Base-by-base conservation (phyloP, 2,329 filamentous ascomycete genomes). In the Alternaria longipes region DNA sequence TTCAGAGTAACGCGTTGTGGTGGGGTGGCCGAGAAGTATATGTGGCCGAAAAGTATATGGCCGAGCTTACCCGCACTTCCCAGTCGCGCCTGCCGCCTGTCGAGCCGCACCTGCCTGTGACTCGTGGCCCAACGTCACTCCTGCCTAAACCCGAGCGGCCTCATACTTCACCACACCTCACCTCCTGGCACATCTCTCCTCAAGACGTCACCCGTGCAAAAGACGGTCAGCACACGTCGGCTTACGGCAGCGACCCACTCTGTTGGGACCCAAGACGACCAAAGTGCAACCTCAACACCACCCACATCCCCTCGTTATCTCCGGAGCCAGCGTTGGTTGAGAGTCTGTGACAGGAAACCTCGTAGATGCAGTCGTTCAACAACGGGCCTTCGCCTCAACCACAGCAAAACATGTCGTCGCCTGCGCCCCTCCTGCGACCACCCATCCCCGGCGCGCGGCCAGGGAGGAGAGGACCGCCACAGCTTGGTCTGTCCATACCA, bases 401-500 rank as follows among this genome's bases (percentile, higher is more conserved):
- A 65, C 64, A 67, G 59, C 59, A 74, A 73, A 86, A 84, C 72
- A 91, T 94, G 89, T 88, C 91, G 59, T 89, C 91, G 50, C 89
- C 91, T 54, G 91, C 90, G 54, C 92, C 92, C 62, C 87, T 96
- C 60, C 89, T 97, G 58, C 90, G 93, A 63, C 91, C 93, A 56
- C 92, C 93, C 63, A 89, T 96, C 58, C 91, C 91, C 40, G 91
- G 92, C 66, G 85, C 78, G 49, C 78, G 79, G 65, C 85, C 84
- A 69, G 83, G 85, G 66, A 89, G 87, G 60, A 83, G 85, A 61
- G 86, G 91, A 65, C 85, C 90, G 54, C 93, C 93, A 28, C 89
- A 91, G 71, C 86, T 98, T 60, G 94, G 93, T 45, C 87, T 98
- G 58, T 92, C 94, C 46, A 98, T 98, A 60, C 94, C 94, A 38